Base-by-base conservation (phyloP, 179 eudicot species). In the Monotropa hypopitys region DNA sequence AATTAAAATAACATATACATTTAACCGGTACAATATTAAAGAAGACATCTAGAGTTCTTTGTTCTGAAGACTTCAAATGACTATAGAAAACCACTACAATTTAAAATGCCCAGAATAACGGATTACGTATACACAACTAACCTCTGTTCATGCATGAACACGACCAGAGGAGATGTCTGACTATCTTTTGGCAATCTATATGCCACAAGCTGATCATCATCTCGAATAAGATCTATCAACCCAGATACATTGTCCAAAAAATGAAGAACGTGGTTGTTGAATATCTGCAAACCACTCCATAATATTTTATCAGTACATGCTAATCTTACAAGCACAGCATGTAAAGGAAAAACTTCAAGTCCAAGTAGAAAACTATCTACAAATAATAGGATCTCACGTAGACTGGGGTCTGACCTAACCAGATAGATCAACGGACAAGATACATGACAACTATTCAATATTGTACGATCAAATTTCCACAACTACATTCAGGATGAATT, bases 141-240 rank as follows among this genome's bases (percentile, higher is more conserved):
- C 87, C 85, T 78, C 66, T 18, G 80, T 77, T 87, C 81, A 82
- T 93, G 95, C 84, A 83, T 83, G 82, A 90, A 93, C 57, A 84
- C 93, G 62, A 93, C 87, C 85, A 92, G 78, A 66, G 82, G 82
- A 80, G 79, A 86, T 70, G 63, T 72, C 77, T 87, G 88, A 21
- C 61, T 80, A 73, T 84, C 88, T 80, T 87, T 88, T 6, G 91
- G 86, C 80, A 93, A 83, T 79, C 90, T 87, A 78, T 93, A 93
- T 49, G 96, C 97, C 57, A 90, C 93, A 82, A 93, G 93, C 79
- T 21, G 51, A 81, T 90, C 98, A 63, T 73, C 46, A 84, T 93
- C 96, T 72, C 97, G 85, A 74, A 93, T 81, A 73, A 92, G 81
- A 62, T 86, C 93, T 81, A 93, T 53, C 6, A 88, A 82, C 78